Conservation (phyloP, 2,329 filamentous ascomycete species). For the Aureobasidium sp. region DNA sequence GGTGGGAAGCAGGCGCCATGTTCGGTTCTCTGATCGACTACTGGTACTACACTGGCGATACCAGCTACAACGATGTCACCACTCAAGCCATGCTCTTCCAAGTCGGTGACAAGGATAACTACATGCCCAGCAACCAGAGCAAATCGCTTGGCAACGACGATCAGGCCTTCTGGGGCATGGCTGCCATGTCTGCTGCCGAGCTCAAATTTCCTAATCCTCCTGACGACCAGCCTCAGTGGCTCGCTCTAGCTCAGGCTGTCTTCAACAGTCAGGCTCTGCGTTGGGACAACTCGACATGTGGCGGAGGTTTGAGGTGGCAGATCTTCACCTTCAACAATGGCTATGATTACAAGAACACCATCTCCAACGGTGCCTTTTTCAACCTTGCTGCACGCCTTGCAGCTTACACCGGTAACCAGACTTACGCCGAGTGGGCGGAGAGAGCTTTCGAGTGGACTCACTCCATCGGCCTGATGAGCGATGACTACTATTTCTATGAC, state of each 20-base stretch:
- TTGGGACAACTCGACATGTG: conserved; percentile 33
- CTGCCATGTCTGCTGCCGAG: conserved; percentile 52
- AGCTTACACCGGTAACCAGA: conserved; percentile 39
- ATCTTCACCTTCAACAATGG: conserved; percentile 43
- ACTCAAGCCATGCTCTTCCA: conserved; percentile 53
- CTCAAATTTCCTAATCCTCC: conserved; percentile 39
- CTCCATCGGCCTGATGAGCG: conserved; percentile 52
- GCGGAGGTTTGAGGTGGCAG: conserved; percentile 35
- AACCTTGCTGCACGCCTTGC: conserved; percentile 39
- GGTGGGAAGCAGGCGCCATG: conserved; percentile 59
- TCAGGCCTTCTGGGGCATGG: conserved; percentile 52
- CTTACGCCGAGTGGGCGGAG: conserved; percentile 59
- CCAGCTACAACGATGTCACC: conserved; percentile 54
- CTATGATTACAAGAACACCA: conserved; percentile 52
- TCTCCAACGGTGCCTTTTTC: conserved; percentile 48
- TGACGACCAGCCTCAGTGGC: conserved; percentile 35
- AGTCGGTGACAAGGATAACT: conserved; percentile 51
- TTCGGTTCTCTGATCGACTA: conserved; percentile 65
- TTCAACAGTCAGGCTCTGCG: conserved; percentile 33
- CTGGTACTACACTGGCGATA: conserved; percentile 60
- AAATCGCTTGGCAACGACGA: conserved; percentile 45
- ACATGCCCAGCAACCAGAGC: conserved; percentile 45
- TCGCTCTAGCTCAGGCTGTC: conserved; percentile 38
- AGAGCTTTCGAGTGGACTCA: conserved; percentile 31
- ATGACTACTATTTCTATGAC: conserved; percentile 39